Base-by-base conservation (phyloP, 768 basidiomycete species). In the Amanita brunnescens region DNA sequence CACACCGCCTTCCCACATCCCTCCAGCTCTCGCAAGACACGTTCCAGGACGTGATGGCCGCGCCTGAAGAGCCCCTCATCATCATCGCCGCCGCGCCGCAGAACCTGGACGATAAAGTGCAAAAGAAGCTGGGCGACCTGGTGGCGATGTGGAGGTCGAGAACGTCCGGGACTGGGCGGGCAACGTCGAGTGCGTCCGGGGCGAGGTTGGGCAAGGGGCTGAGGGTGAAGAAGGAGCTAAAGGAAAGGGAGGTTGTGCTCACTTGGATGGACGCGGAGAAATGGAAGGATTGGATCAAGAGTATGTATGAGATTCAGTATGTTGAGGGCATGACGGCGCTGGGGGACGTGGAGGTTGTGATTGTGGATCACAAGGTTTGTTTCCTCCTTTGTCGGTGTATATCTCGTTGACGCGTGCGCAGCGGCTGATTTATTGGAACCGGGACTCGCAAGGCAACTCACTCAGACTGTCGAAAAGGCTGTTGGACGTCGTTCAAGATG, bases 201-300 rank as follows among this genome's bases (percentile, higher is more conserved):
- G 6, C 29, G 9, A 10, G 39, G 49, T n/a, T 16, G 3, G 49
- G 49, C 7, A 13, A 20, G 6, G 50, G 42, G 32, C 41, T 43
- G 21, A 51, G 18, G 3, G 50, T 51, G 33, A 44, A 37, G 33
- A 37, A 12, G 13, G 50, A 51, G 21, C n/a, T 8, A 21, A 23
- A 26, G 2, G 41, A 51, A 33, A 67, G 75, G 32, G 76, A 81
- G 38, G 84, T 95, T 0, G 78, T 93, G 44, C 96, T 93, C 66
- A 76, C 85, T 7, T 92, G 86, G 85, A 92, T 96, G 80, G 91
- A 99, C 61, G 78, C 72, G 2, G 81, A 80, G 21, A 78, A 75
- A 65, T 97, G 95, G 93, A 74, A 67, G 21, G 82, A 78, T 46
- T 97, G 93, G 93, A 70, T 95, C 69, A 91, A 89, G 73, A 83